Conservation (phyloP, 371 early-diverging fungal species). For the Haplosporangium sp. region DNA sequence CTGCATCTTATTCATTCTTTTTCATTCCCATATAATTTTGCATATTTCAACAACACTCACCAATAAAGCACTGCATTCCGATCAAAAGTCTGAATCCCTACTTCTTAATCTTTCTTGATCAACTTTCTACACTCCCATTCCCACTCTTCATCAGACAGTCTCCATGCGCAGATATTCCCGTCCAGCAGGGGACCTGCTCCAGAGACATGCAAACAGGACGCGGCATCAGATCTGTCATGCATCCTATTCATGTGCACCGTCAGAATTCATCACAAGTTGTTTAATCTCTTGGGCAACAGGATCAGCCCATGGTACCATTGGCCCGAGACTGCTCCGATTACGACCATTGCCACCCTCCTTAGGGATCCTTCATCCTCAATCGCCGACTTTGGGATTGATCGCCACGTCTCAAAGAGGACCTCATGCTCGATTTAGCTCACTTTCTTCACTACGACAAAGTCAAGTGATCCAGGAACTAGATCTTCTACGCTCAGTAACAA, state of each 20-base stretch:
- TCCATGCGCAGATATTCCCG: slow-evolving; percentile 12
- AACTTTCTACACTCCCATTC: too few species aligned
- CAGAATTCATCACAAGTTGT: slow-evolving; percentile 20
- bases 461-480: background rate
- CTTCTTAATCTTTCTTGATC: too few species aligned
- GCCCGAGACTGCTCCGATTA: background rate
- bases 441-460: too few species aligned
- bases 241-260: slow-evolving; percentile 9
- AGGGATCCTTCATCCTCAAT: slow-evolving; percentile 2
- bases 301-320: background rate
- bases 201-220: background rate
- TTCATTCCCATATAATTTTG: too few species aligned
- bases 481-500: background rate
- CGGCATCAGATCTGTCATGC: slow-evolving; percentile 13
- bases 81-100: too few species aligned
- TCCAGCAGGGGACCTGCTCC: slow-evolving; percentile 5
- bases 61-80: too few species aligned
- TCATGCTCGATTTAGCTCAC: background rate
- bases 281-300: background rate
- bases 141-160: too few species aligned
- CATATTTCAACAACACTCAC: too few species aligned
- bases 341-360: background rate
- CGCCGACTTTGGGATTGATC: too few species aligned
- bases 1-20: too few species aligned
- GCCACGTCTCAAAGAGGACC: background rate